phyloP scores from a whole-genome alignment of 1,284 basidiomycete genomes.

The Inonotus hispidus region DNA sequence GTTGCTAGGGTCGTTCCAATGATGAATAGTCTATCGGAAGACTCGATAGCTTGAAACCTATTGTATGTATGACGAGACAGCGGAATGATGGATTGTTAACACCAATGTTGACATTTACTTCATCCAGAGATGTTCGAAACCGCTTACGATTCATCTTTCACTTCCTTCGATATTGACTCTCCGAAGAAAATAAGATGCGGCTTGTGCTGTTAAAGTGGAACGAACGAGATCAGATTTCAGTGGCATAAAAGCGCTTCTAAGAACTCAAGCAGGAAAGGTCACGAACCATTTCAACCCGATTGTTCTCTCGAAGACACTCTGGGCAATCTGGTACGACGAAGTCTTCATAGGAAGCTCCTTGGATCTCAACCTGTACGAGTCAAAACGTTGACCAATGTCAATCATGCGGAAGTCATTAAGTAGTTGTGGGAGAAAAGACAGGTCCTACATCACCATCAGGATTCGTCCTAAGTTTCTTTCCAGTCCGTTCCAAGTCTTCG shows the following conservation, averaged over 20 bases:
- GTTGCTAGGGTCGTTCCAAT: slow-evolving; percentile 89
- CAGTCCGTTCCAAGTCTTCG: slow-evolving; percentile 60
- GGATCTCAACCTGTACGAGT: slow-evolving; percentile 62
- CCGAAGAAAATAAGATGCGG: slow-evolving; percentile 88
- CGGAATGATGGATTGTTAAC: too few species aligned
- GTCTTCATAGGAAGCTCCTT: slow-evolving; percentile 67
- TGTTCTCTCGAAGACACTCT: slow-evolving; percentile 51
- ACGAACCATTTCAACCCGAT: slow-evolving; percentile 49
- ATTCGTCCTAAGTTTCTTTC: slow-evolving; percentile 70
- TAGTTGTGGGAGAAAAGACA: neutral
- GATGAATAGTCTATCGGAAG: slow-evolving; percentile 65
- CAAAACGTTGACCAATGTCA: neutral
- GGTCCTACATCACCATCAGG: slow-evolving; percentile 84
- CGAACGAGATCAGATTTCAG: neutral
- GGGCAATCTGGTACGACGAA: slow-evolving; percentile 79
- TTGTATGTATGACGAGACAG: neutral
- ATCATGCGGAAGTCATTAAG: too few species aligned
- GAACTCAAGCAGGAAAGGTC: neutral
- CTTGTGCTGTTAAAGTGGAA: slow-evolving; percentile 50
- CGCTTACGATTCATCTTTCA: slow-evolving; percentile 69
- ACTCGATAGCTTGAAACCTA: slow-evolving; percentile 59
- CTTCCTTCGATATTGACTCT: slow-evolving; percentile 63
- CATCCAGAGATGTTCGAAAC: neutral
- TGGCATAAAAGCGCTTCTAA: neutral
- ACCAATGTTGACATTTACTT: too few species aligned